Percentiles rank a stretch among this genome's conserved stretches.
These are phyloP conservation scores for Pleurotus tuber-regium DNA, from an alignment of 768 basidiomycete genomes.

Conservation along the genomic window DNA sequence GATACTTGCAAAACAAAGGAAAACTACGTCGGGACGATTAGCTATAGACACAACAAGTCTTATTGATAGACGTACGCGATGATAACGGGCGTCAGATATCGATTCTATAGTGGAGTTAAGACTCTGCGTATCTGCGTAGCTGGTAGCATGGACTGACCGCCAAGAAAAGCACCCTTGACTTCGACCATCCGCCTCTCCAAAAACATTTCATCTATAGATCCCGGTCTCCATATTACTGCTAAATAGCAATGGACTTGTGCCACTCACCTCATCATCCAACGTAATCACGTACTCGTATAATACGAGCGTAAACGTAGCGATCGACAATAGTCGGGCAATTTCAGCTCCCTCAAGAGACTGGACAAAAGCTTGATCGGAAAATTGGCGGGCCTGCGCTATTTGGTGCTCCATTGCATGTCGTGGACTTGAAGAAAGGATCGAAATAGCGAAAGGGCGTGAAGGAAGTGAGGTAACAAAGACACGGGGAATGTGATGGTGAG, in stretches of 20 bases:
- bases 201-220: constrained; percentile 32
- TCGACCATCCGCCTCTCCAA: constrained; percentile 35
- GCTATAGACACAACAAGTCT: not conserved
- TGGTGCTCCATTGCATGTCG: constrained; percentile 10
- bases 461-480: no score
- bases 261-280: constrained; percentile 34
- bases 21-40: constrained; percentile 14
- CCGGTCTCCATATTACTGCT: not conserved
- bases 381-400: not conserved
- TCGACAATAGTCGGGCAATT: constrained; percentile 7
- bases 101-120: constrained; percentile 24
- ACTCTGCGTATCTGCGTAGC: not conserved
- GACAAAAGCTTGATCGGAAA: not conserved
- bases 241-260: no score
- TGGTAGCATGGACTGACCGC: constrained; percentile 23
- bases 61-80: constrained; percentile 19
- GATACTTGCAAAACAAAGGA: constrained; percentile 18
- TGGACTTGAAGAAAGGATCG: not conserved
- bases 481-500: not conserved
- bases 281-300: constrained; percentile 34
- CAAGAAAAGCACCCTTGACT: constrained; percentile 35
- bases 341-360: constrained; percentile 7
- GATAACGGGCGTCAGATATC: constrained; percentile 26
- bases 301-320: constrained; percentile 3
- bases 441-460: not conserved